Evolutionary conservation across 2,329 filamentous ascomycete species (phyloP).

Genomic region (Sclerotinia minor): DNA sequence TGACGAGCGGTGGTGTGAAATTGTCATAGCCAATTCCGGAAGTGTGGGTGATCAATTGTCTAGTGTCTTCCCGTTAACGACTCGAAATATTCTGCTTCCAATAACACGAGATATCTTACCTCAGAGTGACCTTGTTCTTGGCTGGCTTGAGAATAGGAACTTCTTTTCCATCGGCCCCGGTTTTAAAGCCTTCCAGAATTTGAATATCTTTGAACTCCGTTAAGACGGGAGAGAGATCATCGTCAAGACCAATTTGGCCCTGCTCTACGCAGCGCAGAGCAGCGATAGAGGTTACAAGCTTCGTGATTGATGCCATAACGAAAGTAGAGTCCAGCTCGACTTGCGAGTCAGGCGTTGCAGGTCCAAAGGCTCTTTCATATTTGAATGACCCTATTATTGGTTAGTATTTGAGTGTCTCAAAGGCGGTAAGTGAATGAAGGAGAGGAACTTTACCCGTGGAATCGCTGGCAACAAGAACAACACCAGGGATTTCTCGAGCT

Average conservation of each 20-base stretch:
- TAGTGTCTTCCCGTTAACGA: conserved; percentile 17
- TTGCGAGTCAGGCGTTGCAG: conserved; percentile 49
- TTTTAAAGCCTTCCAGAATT: conserved; percentile 36
- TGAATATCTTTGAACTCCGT: conserved; percentile 35
- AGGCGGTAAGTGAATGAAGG: no score
- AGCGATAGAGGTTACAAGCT: conserved; percentile 53
- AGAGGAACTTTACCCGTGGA: conserved; percentile 26
- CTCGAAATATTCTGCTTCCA: neutral
- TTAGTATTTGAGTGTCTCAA: neutral
- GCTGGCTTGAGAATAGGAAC: conserved; percentile 30
- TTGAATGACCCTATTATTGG: conserved; percentile 40
- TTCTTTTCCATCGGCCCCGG: conserved; percentile 20
- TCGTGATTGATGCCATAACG: conserved; percentile 59
- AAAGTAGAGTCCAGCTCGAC: conserved; percentile 63
- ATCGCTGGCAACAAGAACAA: conserved; percentile 30
- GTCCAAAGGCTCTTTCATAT: conserved; percentile 43
- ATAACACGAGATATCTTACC: conserved; percentile 23
- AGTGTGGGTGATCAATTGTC: conserved; percentile 35
- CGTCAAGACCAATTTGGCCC: conserved; percentile 51
- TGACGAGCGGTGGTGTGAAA: neutral
- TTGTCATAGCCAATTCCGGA: conserved; percentile 34
- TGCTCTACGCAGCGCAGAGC: conserved; percentile 59
- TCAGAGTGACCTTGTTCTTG: conserved; percentile 36
- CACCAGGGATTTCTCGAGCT: conserved; percentile 31
- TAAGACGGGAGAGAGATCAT: conserved; percentile 39